phyloP scores from a whole-genome alignment of 495 filamentous ascomycete genomes.

The Penicillium longicatenatum region DNA sequence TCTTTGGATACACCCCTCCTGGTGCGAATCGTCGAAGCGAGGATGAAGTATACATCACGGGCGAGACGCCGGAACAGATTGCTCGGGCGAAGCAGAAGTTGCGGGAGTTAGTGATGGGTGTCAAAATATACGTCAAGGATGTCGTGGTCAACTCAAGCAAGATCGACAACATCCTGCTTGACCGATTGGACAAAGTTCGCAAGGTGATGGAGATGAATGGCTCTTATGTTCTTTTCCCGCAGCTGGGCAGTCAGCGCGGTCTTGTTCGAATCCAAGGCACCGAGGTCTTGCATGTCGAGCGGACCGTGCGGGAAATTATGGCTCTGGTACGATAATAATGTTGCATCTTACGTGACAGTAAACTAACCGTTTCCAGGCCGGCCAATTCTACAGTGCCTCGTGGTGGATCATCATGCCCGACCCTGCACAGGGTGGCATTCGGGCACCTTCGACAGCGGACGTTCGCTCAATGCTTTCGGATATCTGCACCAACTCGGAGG shows the following conservation, averaged over 20 bases:
- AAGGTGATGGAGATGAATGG: slow-evolving; percentile 98
- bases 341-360: not conserved
- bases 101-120: slow-evolving; percentile 74
- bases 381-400: slow-evolving; percentile 95
- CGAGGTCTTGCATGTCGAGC: slow-evolving; percentile 90
- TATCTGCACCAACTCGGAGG: slow-evolving; percentile 93
- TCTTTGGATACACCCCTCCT: slow-evolving; percentile 84
- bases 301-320: slow-evolving; percentile 94
- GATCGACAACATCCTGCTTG: slow-evolving; percentile 89
- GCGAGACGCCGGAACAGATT: slow-evolving; percentile 77
- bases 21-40: slow-evolving; percentile 77
- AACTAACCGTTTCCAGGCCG: slow-evolving; percentile 62
- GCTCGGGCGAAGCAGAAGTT: slow-evolving; percentile 84
- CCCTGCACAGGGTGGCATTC: slow-evolving; percentile 53
- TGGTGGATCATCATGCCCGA: slow-evolving; percentile 91
- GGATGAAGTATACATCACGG: slow-evolving; percentile 91
- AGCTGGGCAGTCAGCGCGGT: slow-evolving; percentile 76
- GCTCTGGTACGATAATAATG: slow-evolving; percentile 61
- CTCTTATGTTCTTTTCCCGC: slow-evolving; percentile 87
- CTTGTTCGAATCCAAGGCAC: slow-evolving; percentile 86
- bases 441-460: slow-evolving; percentile 72
- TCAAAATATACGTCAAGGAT: slow-evolving; percentile 89
- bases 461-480: slow-evolving; percentile 89
- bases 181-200: slow-evolving; percentile 90
- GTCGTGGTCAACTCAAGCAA: slow-evolving; percentile 82